Conservation (phyloP, 2,329 filamentous ascomycete species). For the Eutypella sp. region DNA sequence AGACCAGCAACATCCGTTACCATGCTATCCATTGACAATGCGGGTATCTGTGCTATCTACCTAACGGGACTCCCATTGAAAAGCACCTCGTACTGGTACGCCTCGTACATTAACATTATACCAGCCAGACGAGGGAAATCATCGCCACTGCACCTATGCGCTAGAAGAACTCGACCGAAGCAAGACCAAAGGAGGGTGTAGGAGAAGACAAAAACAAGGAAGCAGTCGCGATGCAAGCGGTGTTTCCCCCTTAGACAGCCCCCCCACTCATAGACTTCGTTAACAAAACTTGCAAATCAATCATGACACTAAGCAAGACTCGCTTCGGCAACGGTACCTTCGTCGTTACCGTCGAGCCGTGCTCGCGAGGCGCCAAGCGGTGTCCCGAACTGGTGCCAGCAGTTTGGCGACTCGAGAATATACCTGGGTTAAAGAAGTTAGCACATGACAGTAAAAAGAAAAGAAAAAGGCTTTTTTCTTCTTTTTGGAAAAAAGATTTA, state of each 20-base stretch:
- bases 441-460: neutral
- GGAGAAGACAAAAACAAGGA: too few species aligned
- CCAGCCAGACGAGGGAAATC: too few species aligned
- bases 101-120: neutral
- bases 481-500: constrained; percentile 38
- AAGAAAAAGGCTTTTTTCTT: constrained; percentile 25
- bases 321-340: constrained; percentile 5
- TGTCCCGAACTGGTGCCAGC: constrained; percentile 64
- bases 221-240: too few species aligned
- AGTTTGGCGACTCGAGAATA: constrained; percentile 69
- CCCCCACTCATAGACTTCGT: too few species aligned
- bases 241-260: too few species aligned
- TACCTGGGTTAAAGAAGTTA: constrained; percentile 41
- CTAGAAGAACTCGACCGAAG: too few species aligned
- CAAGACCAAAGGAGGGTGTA: too few species aligned
- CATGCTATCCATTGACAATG: neutral
- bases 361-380: constrained; percentile 19
- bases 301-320: neutral
- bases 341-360: constrained; percentile 19
- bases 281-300: too few species aligned
- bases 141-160: too few species aligned
- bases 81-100: too few species aligned
- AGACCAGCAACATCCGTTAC: neutral
- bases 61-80: too few species aligned
- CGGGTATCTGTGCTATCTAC: neutral